Evolutionary conservation across 768 basidiomycete genomes (phyloP), one percentile per base, ranked within the genome.

Genomic region (Russula emetica): DNA sequence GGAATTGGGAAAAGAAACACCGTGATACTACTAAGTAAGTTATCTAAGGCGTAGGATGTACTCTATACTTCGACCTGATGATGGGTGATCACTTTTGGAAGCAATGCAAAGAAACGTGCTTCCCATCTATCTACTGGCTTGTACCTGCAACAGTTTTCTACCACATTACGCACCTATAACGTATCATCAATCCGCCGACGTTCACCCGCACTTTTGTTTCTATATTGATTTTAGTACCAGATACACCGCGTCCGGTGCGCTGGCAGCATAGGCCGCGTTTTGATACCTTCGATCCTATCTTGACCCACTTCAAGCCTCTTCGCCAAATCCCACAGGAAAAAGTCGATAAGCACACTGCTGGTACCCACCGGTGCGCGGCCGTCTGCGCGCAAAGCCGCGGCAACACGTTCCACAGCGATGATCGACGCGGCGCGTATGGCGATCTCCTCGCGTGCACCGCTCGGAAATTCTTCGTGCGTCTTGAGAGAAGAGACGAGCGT

Each of bases 241-340:
- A 89, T 88, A 67, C 90, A 88, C 73, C 92, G 80, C 26, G 88
- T 93, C 57, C 87, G 82, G 71, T 94, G 92, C 34, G 84, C 82
- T 20, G 92, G 90, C 8, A 85, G 76, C 65, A 89, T 77, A 61
- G 80, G 77, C 18, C 74, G 76, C 9, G 75, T 75, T 62, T 82
- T 74, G 14, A 89, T 78, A 0, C 83, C 87, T 36, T 85, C 81
- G 5, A 90, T 77, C 66, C 71, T 76, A 53, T 85, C 85, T 49
- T 82, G 74, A 3, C 85, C 86, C 20, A 63, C 74, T 73, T 93
- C 90, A 5, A 92, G 75, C 67, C 80, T 80, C 74, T 92, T 92
- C 34, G 88, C 90, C 63, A 93, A 72, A 72, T 94, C 92, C 92
- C 92, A 96, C 13, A 94, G 74, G 75, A 90, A 95, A 71, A 97